Evolutionary conservation across 352 stramenopile species (phyloP).

Genomic region (Plasmopara viticola): DNA sequence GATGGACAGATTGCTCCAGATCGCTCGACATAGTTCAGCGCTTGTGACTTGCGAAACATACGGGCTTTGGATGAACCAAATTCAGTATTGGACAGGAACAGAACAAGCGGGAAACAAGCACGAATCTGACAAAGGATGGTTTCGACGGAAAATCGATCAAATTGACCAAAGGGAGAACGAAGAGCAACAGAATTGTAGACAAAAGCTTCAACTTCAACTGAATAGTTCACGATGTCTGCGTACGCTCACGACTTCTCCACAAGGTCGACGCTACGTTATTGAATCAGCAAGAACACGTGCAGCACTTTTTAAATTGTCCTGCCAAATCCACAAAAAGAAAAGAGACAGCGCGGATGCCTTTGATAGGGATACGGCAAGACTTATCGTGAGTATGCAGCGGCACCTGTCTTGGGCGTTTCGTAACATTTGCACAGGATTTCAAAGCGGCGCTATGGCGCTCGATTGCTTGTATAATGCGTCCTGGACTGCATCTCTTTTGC

Average conservation of each 20-base stretch:
- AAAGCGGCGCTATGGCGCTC: constrained; percentile 39
- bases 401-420: constrained; percentile 42
- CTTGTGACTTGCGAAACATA: constrained; percentile 36
- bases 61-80: constrained; percentile 58
- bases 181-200: background rate
- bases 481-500: constrained; percentile 35
- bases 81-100: constrained; percentile 35
- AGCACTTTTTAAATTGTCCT: constrained; percentile 45
- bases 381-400: constrained; percentile 22
- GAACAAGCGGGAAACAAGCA: constrained; percentile 3
- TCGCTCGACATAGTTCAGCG: constrained; percentile 31
- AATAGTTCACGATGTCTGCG: constrained; percentile 43
- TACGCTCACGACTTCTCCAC: constrained; percentile 43
- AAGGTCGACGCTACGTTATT: constrained; percentile 38
- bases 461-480: constrained; percentile 35
- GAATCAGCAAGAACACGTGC: constrained; percentile 45
- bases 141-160: constrained; percentile 11
- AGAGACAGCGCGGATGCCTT: background rate
- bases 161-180: constrained; percentile 4
- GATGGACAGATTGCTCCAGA: constrained; percentile 39
- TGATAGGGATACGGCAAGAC: constrained; percentile 15
- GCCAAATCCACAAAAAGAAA: constrained; percentile 39
- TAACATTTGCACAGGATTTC: constrained; percentile 60
- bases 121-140: constrained; percentile 11
- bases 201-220: constrained; percentile 30